phyloP scores from a whole-genome alignment of 2,329 filamentous ascomycete species.

The Colletotrichum sp. region DNA sequence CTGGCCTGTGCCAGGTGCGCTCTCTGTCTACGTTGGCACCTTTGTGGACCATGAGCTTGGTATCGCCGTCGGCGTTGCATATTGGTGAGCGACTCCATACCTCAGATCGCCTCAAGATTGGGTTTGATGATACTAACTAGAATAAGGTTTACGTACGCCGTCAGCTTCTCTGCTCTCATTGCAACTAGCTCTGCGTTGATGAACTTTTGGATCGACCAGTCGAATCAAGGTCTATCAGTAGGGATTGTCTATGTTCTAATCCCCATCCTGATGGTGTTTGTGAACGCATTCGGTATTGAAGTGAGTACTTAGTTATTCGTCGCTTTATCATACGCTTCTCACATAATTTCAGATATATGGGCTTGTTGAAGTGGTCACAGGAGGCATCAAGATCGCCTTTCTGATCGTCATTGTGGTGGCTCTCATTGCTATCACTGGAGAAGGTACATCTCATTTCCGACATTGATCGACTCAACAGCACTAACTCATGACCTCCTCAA shows the following conservation, averaged over 20 bases:
- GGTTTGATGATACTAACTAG: neutral
- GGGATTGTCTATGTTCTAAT: conserved; percentile 27
- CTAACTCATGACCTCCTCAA: neutral
- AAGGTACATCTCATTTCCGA: neutral
- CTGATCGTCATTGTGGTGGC: conserved; percentile 26
- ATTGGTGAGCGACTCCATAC: conserved; percentile 31
- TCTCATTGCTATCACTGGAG: neutral
- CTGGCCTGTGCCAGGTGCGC: conserved; percentile 35
- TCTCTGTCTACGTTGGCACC: conserved; percentile 34
- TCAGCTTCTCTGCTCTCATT: conserved; percentile 29
- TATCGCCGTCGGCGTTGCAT: conserved; percentile 33
- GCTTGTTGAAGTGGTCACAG: conserved; percentile 29
- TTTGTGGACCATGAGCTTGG: conserved; percentile 37
- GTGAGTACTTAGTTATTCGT: neutral
- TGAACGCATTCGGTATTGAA: neutral
- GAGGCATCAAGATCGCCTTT: conserved; percentile 28
- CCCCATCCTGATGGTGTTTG: conserved; percentile 6
- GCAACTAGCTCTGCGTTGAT: conserved; percentile 27
- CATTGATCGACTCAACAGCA: neutral
- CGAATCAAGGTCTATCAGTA: conserved; percentile 18
- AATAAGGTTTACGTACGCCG: conserved; percentile 25
- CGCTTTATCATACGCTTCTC: neutral
- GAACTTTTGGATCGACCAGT: conserved; percentile 25
- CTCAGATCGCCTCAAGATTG: neutral
- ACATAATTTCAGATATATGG: conserved; percentile 28